phyloP scores from a whole-genome alignment of 169 alveolate genomes.

The Plasmodium gallinaceum region DNA sequence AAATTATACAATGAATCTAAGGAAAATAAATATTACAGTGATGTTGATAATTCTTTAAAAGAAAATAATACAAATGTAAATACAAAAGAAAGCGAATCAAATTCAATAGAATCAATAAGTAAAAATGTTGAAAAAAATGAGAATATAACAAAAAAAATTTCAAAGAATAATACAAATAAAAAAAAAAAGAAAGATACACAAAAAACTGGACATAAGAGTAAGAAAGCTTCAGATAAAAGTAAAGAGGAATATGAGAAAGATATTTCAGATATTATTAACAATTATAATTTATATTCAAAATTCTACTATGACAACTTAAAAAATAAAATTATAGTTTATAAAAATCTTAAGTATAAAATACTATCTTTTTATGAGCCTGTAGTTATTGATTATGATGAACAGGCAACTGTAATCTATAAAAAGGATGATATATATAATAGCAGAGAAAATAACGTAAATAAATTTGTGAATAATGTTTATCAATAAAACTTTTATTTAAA shows the following conservation, averaged over 20 bases:
- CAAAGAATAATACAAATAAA: slow-evolving; percentile 4
- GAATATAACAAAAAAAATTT: background rate
- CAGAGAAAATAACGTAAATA: slow-evolving; percentile 62
- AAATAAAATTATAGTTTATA: slow-evolving; percentile 58
- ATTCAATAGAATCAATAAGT: background rate
- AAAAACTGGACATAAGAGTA: slow-evolving; percentile 17
- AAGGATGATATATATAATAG: slow-evolving; percentile 70
- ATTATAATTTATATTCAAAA: slow-evolving; percentile 44
- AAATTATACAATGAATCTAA: background rate
- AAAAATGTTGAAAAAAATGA: background rate
- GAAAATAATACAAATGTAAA: background rate
- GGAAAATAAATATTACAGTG: background rate
- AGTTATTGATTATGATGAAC: slow-evolving; percentile 71
- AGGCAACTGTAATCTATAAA: slow-evolving; percentile 75
- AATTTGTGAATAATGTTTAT: slow-evolving; percentile 73
- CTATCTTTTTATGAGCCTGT: slow-evolving; percentile 61
- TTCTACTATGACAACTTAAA: slow-evolving; percentile 55
- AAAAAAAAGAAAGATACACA: slow-evolving; percentile 36
- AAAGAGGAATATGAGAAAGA: slow-evolving; percentile 54
- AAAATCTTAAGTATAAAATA: slow-evolving; percentile 37
- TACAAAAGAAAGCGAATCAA: background rate
- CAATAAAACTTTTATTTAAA: slow-evolving; percentile 12
- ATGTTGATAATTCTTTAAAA: background rate
- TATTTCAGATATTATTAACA: slow-evolving; percentile 38
- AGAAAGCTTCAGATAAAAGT: slow-evolving; percentile 18